These are phyloP conservation scores for Macrolepiota dolichaula DNA, from an alignment of 768 basidiomycete genomes.

Conservation along the genomic window DNA sequence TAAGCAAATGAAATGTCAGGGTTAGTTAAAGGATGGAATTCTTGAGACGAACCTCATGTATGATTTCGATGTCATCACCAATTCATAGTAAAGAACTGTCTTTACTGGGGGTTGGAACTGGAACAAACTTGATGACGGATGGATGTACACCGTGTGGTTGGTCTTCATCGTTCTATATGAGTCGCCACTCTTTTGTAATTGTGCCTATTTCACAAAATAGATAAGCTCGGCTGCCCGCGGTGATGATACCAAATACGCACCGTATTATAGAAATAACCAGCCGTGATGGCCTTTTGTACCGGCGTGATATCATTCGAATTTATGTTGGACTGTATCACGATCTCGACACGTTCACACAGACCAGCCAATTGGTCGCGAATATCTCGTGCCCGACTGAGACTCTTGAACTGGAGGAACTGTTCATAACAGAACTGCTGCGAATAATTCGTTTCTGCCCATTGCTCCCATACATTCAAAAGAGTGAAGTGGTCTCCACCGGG, in stretches of 20 bases:
- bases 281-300: conserved; percentile 91
- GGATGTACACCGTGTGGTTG: conserved; percentile 93
- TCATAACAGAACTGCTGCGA: conserved; percentile 97
- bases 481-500: conserved; percentile 98
- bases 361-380: conserved; percentile 95
- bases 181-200: conserved; percentile 93
- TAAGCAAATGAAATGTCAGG: not conserved
- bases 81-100: conserved; percentile 90
- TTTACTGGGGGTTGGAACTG: conserved; percentile 93
- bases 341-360: conserved; percentile 95
- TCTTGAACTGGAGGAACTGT: conserved; percentile 94
- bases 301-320: conserved; percentile 92
- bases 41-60: conserved; percentile 68
- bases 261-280: conserved; percentile 96
- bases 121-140: conserved; percentile 94
- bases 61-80: conserved; percentile 96
- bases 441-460: conserved; percentile 98
- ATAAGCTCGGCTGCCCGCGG: not conserved
- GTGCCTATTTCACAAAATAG: conserved; percentile 51
- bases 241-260: conserved; percentile 36
- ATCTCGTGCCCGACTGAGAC: conserved; percentile 89
- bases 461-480: conserved; percentile 95
- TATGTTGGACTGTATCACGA: conserved; percentile 82
- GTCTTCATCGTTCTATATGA: conserved; percentile 97
- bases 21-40: not conserved